phyloP scores from a whole-genome alignment of 2,329 filamentous ascomycete species.

The Epicoccum nigrum region DNA sequence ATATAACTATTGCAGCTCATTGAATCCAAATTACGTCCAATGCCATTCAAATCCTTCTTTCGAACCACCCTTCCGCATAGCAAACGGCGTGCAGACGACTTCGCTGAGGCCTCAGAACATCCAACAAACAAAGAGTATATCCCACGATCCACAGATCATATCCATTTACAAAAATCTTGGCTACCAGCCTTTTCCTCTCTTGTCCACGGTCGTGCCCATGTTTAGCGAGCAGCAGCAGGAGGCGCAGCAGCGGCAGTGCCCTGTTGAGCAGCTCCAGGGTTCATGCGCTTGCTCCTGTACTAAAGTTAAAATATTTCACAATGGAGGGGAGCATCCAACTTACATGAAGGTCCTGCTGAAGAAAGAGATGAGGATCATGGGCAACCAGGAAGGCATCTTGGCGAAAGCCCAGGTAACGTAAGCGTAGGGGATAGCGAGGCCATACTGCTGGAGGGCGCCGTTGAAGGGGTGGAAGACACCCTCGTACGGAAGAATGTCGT shows the following conservation, averaged over 20 bases:
- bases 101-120: not conserved
- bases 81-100: not conserved
- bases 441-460: slow-evolving; percentile 67
- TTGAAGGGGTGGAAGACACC: slow-evolving; percentile 79
- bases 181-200: not conserved
- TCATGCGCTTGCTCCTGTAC: slow-evolving; percentile 35
- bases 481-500: slow-evolving; percentile 60
- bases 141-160: not conserved
- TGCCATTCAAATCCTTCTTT: not conserved
- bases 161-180: not conserved
- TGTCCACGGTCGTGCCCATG: not conserved
- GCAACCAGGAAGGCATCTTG: slow-evolving; percentile 70
- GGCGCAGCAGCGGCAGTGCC: slow-evolving; percentile 17
- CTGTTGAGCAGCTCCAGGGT: slow-evolving; percentile 19
- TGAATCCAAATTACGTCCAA: slow-evolving; percentile 1
- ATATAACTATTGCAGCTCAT: too few species aligned
- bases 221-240: slow-evolving; percentile 21
- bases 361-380: slow-evolving; percentile 78
- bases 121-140: slow-evolving; percentile 4
- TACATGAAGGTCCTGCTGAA: slow-evolving; percentile 77
- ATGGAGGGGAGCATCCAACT: slow-evolving; percentile 40
- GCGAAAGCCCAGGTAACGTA: slow-evolving; percentile 70
- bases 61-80: not conserved
- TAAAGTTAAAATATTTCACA: slow-evolving; percentile 15
- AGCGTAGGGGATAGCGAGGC: slow-evolving; percentile 67